Conservation (phyloP, 176 grass and related monocot species). For the Oryza punctata region DNA sequence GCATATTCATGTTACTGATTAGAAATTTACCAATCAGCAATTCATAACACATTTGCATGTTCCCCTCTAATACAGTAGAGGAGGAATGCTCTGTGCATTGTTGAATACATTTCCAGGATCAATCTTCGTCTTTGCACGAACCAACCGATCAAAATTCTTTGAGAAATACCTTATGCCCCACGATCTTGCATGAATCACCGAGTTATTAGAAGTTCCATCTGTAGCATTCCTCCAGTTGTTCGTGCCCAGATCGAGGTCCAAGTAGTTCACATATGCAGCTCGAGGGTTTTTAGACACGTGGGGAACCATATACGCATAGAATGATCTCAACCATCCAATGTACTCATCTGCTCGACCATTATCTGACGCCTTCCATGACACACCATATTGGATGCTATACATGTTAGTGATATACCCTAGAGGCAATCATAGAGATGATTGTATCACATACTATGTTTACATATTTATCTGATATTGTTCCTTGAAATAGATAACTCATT, state of each 20-base stretch:
- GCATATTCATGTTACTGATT: conserved; percentile 8
- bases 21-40: neutral
- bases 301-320: conserved; percentile 55
- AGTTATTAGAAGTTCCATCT: neutral
- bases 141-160: conserved; percentile 52
- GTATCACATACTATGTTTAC: too few relatives aligned
- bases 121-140: conserved; percentile 47
- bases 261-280: conserved; percentile 65
- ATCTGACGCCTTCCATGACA: conserved; percentile 22
- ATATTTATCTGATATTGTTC: too few relatives aligned
- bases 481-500: too few relatives aligned
- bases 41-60: neutral
- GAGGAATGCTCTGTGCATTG: conserved; percentile 72
- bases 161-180: conserved; percentile 52
- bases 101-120: conserved; percentile 65
- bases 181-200: conserved; percentile 33
- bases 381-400: conserved; percentile 63
- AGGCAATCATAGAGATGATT: too few relatives aligned
- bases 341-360: neutral
- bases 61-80: conserved; percentile 4
- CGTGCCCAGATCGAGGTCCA: conserved; percentile 65
- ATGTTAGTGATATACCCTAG: too few relatives aligned
- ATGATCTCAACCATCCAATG: conserved; percentile 48
- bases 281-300: conserved; percentile 51
- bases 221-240: conserved; percentile 19